Evolutionary conservation across 352 stramenopile genomes (phyloP), one percentile per base, ranked within the genome.

Genomic region (Elongisporangium undulatum): DNA sequence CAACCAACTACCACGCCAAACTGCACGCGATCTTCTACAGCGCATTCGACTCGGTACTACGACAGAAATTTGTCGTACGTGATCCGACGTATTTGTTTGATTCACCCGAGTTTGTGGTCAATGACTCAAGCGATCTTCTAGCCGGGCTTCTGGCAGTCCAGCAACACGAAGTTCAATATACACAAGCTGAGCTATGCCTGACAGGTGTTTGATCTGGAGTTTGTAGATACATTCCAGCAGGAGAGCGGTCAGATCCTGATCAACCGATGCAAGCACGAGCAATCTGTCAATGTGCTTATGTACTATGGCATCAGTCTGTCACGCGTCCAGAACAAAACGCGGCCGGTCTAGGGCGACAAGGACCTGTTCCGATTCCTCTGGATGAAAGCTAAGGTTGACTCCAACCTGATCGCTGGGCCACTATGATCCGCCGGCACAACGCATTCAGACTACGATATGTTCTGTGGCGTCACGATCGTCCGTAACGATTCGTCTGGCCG

Each of bases 121-220:
- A 61, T 0, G 84, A 82, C 0, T n/a, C n/a, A n/a, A n/a, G 82
- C 84, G 5, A 62, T 93, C 9, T 93, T 93, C 65, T 93, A 82
- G 84, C 84, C 84, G 3, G 84, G 92, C 49, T 93, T 85, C 58
- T 93, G 84, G 84, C 68, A 68, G 10, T 61, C 77, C 0, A 68
- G 71, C 38, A 75, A 85, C 29, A 90, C 82, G 8, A 89, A 90
- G n/a, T 94, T 94, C 62, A 87, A 90, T 59, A 77, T 94, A 41
- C 79, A 90, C 39, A 56, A 57, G 15, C 70, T 61, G 2, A 91
- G 73, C 34, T 70, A 92, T 23, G 67, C 90, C 1, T 93, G 84
- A 82, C 67, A 88, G 17, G 58, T 89, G 16, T 73, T 91, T 10
- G 75, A 75, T 10, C 52, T 93, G 20, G 20, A 71, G 8, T 72